Evolutionary conservation across 1,139 yeast genomes (phyloP).

Genomic region (Geotrichum aggregatum): DNA sequence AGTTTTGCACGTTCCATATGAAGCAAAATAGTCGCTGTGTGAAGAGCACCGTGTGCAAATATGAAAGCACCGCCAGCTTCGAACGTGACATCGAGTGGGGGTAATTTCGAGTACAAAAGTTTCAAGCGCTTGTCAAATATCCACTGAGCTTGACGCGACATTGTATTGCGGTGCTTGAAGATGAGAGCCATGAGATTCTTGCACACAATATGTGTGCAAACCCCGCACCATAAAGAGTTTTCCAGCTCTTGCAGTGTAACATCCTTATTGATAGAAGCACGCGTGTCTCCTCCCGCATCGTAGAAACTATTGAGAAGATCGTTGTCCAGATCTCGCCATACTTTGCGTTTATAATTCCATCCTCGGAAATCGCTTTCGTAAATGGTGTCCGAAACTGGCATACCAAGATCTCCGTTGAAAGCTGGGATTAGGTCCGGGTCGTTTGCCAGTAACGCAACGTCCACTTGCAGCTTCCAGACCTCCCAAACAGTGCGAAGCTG

Average conservation of each 20-base stretch:
- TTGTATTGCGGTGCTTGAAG: neutral
- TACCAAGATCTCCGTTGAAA: conserved; percentile 24
- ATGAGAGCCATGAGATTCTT: conserved; percentile 6
- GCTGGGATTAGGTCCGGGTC: conserved; percentile 16
- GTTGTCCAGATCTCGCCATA: conserved; percentile 27
- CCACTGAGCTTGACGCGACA: neutral
- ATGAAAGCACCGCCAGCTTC: neutral
- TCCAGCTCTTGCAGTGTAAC: neutral
- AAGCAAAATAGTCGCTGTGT: conserved; percentile 3
- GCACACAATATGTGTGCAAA: conserved; percentile 5
- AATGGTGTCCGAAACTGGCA: conserved; percentile 24
- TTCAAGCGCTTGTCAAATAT: neutral
- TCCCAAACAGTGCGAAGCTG: conserved; percentile 27
- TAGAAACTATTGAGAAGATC: conserved; percentile 17
- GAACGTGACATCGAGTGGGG: neutral
- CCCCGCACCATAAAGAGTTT: conserved; percentile 5
- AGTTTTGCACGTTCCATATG: neutral
- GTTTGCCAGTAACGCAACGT: conserved; percentile 14
- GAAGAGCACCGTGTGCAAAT: conserved; percentile 10
- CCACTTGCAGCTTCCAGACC: conserved; percentile 23
- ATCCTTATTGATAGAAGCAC: neutral
- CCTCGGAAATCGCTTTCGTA: conserved; percentile 22
- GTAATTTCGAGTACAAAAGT: conserved; percentile 3
- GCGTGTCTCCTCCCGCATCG: neutral
- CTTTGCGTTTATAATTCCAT: conserved; percentile 23